These are phyloP conservation scores for Cystobasidium tubakii DNA, from an alignment of 768 basidiomycete species.

Conservation along the genomic window DNA sequence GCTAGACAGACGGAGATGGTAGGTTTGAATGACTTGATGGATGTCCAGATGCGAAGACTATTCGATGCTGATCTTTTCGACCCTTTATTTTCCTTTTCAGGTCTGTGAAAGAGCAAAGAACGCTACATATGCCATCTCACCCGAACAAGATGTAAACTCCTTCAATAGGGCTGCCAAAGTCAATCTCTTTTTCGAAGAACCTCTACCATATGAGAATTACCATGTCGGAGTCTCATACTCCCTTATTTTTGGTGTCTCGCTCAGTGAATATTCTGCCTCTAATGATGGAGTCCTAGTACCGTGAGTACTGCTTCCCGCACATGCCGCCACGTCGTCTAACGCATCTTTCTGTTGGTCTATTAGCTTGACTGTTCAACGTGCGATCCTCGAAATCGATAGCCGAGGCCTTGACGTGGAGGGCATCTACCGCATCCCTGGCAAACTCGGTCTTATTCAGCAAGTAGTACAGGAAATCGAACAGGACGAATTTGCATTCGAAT, in stretches of 20 bases:
- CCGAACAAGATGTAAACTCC: constrained; percentile 13
- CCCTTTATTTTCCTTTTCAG: not conserved
- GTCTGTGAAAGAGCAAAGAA: not conserved
- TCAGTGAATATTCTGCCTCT: constrained; percentile 41
- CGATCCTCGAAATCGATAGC: constrained; percentile 40
- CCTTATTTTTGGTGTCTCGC: constrained; percentile 43
- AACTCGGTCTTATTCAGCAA: constrained; percentile 23
- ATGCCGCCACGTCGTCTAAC: not conserved
- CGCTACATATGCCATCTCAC: constrained; percentile 6
- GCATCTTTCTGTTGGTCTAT: not conserved
- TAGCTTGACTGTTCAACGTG: constrained; percentile 32
- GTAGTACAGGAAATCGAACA: constrained; percentile 44
- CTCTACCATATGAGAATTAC: constrained; percentile 34
- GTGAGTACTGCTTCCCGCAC: constrained; percentile 3
- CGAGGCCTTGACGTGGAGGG: constrained; percentile 42
- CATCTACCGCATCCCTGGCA: constrained; percentile 44
- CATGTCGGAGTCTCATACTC: constrained; percentile 43
- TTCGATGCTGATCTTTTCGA: too few relatives aligned
- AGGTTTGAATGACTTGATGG: not conserved
- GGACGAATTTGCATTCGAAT: constrained; percentile 43
- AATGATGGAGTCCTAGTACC: constrained; percentile 35
- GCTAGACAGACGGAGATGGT: constrained; percentile 38
- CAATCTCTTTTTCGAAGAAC: constrained; percentile 38
- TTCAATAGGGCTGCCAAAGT: constrained; percentile 17
- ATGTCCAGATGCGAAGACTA: too few relatives aligned